Conservation (phyloP, 1,284 basidiomycete genomes). For the Gomphus bonarii region DNA sequence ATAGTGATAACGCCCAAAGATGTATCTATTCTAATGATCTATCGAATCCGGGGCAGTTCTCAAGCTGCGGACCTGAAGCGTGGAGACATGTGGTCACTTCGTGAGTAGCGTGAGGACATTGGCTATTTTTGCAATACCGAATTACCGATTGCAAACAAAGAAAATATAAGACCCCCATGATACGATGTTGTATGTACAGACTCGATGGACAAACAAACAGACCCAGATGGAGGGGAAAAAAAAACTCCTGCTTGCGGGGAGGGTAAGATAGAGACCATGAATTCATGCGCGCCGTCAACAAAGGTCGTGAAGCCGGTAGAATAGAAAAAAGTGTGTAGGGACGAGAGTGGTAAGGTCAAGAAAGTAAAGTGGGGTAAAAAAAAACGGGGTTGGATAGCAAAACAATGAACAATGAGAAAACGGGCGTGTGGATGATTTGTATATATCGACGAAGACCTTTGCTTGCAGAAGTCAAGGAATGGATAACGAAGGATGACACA, state of each 20-base stretch:
- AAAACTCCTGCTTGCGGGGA: background rate
- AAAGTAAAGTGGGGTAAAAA: background rate
- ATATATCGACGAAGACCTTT: slow-evolving; percentile 1
- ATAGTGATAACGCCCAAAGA: background rate
- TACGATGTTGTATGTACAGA: slow-evolving; percentile 5
- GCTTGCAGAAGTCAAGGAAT: slow-evolving; percentile 6
- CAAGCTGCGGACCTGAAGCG: background rate
- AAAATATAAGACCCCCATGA: background rate
- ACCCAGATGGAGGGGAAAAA: background rate
- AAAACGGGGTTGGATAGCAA: background rate
- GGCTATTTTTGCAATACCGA: background rate
- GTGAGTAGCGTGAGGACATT: background rate
- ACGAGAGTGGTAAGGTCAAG: background rate
- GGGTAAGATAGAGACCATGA: background rate
- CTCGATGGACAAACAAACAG: background rate
- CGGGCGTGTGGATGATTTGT: background rate
- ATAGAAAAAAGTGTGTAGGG: background rate
- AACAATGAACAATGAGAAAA: background rate
- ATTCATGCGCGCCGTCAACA: slow-evolving; percentile 2
- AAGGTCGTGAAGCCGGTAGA: background rate
- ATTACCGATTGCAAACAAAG: background rate
- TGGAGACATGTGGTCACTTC: background rate
- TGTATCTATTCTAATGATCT: slow-evolving; percentile 3
- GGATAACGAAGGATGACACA: background rate
- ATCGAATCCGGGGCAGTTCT: background rate